Percentiles rank a stretch among this genome's conserved stretches.
Evolutionary conservation across 2,329 filamentous ascomycete genomes (phyloP).

Genomic region (Trichoderma atroviride): DNA sequence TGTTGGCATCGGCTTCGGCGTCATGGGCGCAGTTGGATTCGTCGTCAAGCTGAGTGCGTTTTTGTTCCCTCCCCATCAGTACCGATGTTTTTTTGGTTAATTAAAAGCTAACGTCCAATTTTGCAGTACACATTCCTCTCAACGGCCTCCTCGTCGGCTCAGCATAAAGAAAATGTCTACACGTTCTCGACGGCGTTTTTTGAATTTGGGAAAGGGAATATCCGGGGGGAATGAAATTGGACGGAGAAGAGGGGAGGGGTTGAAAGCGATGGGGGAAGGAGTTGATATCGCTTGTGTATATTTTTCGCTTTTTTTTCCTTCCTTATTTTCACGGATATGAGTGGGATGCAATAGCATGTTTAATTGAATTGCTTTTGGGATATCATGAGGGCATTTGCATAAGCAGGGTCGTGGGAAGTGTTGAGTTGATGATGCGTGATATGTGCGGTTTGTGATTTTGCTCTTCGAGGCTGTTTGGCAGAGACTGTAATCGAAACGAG

Average conservation of each 20-base stretch:
- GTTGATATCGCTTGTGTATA: conserved; percentile 15
- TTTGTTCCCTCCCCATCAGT: background rate
- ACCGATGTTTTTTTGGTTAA: background rate
- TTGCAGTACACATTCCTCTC: conserved; percentile 66
- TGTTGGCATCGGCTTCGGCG: conserved; percentile 69
- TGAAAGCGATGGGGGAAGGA: background rate
- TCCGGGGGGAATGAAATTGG: background rate
- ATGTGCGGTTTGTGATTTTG: background rate
- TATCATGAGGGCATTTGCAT: background rate
- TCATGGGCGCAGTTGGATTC: conserved; percentile 72
- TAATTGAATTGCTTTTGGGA: conserved; percentile 25
- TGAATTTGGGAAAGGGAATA: background rate
- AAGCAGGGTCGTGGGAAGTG: too few relatives aligned
- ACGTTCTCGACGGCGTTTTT: conserved; percentile 18
- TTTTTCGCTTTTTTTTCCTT: background rate
- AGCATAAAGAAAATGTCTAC: conserved; percentile 49
- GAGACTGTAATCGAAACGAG: background rate
- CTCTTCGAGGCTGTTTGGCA: background rate
- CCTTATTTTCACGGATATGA: conserved; percentile 10
- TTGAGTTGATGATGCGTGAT: background rate
- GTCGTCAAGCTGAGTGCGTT: conserved; percentile 68
- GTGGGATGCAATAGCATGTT: conserved; percentile 23
- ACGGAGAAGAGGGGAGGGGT: background rate
- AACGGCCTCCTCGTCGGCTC: conserved; percentile 71
- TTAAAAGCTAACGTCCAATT: conserved; percentile 12